Conservation (phyloP, 495 filamentous ascomycete genomes). For the Aspergillus baeticus region DNA sequence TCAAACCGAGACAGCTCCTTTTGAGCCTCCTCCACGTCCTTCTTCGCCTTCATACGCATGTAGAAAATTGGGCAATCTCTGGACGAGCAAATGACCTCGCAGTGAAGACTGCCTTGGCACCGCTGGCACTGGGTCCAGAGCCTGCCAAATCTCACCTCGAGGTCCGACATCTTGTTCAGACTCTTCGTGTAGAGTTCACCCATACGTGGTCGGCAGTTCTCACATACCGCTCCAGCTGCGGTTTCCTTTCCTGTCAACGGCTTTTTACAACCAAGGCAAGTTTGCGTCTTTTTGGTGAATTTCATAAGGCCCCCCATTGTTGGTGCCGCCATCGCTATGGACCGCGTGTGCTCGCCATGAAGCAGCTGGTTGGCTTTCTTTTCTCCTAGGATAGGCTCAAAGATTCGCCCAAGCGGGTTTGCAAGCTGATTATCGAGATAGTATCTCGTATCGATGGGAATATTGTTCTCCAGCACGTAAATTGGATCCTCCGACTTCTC, state of each 20-base stretch:
- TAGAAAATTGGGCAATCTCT: slow-evolving; percentile 99
- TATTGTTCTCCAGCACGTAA: slow-evolving; percentile 94
- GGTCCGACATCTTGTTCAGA: slow-evolving; percentile 78
- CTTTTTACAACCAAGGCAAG: slow-evolving; percentile 99
- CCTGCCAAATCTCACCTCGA: slow-evolving; percentile 89
- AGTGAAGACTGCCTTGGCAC: slow-evolving; percentile 96
- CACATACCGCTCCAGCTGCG: slow-evolving; percentile 82
- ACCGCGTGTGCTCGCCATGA: slow-evolving; percentile 87
- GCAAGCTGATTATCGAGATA: slow-evolving; percentile 98
- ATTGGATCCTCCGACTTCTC: slow-evolving; percentile 96
- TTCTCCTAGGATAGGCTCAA: slow-evolving; percentile 94
- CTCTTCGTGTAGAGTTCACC: slow-evolving; percentile 94
- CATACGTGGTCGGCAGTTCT: slow-evolving; percentile 76
- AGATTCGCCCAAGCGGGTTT: slow-evolving; percentile 91
- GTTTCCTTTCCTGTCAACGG: slow-evolving; percentile 78
- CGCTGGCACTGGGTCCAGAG: slow-evolving; percentile 99
- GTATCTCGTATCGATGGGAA: slow-evolving; percentile 98
- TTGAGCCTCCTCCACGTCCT: slow-evolving; percentile 92
- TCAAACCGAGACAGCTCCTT: slow-evolving; percentile 92
- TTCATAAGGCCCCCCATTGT: slow-evolving; percentile 94
- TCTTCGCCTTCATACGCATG: slow-evolving; percentile 99
- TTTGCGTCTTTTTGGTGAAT: slow-evolving; percentile 94
- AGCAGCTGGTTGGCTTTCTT: slow-evolving; percentile 80
- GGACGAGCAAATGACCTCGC: slow-evolving; percentile 94
- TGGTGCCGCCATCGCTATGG: slow-evolving; percentile 86